A percentile compares a stretch with the other conserved stretches of the same genome.
Conservation (phyloP, 2,329 filamentous ascomycete species). For the Pseudocercospora eumusae region DNA sequence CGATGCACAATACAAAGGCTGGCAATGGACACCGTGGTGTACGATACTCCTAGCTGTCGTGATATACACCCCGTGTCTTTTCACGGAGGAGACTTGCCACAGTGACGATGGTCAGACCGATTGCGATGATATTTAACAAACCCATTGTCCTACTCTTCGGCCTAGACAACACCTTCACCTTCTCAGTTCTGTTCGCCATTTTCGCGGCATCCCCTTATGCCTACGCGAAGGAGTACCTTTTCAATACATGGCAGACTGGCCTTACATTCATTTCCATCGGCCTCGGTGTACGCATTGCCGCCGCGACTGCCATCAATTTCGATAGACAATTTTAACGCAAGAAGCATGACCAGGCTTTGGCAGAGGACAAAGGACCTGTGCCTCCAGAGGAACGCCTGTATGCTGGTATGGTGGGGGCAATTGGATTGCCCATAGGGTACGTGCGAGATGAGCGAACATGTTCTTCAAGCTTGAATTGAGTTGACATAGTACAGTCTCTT, state of each 20-base stretch:
- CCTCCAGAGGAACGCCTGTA: conserved; percentile 42
- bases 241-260: conserved; percentile 75
- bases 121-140: conserved; percentile 41
- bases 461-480: not conserved
- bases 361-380: conserved; percentile 31
- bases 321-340: conserved; percentile 44
- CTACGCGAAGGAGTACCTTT: conserved; percentile 71
- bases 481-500: conserved; percentile 36
- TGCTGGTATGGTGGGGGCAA: conserved; percentile 40
- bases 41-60: conserved; percentile 46
- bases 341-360: conserved; percentile 34
- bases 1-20: conserved; percentile 45
- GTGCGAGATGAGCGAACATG: conserved; percentile 9
- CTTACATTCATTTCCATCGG: conserved; percentile 73
- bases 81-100: conserved; percentile 56
- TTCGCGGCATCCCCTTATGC: conserved; percentile 40
- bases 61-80: conserved; percentile 43
- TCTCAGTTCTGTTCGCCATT: conserved; percentile 38
- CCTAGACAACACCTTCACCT: conserved; percentile 38
- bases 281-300: conserved; percentile 64
- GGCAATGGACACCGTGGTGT: conserved; percentile 49
- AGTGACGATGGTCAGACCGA: conserved; percentile 38
- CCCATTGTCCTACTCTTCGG: conserved; percentile 41
- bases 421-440: conserved; percentile 39
- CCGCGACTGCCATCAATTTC: conserved; percentile 42